Percentiles rank a stretch among this genome's conserved stretches.
These are phyloP conservation scores for Ettlia oleoabundans DNA, from an alignment of 139 green algal genomes.

Conservation along the genomic window DNA sequence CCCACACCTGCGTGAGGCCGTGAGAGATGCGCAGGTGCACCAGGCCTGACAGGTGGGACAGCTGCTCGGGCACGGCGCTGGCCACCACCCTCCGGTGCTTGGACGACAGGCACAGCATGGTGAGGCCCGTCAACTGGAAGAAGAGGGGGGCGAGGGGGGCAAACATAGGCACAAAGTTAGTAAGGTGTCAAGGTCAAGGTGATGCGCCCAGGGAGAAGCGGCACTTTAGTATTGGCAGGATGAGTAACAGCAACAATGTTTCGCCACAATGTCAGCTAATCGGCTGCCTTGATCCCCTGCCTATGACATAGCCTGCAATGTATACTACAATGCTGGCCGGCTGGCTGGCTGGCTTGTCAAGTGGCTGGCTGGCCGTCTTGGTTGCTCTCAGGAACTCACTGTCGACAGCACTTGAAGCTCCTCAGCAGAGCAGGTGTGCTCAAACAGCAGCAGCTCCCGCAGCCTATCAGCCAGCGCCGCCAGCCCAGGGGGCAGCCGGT, in stretches of 20 bases:
- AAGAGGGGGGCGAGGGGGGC: not conserved
- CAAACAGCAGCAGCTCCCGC: constrained; percentile 6
- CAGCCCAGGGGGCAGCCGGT: constrained; percentile 9
- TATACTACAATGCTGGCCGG: not conserved
- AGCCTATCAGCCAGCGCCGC: not conserved
- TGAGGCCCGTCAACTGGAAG: constrained; percentile 7
- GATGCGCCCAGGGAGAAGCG: too few relatives aligned
- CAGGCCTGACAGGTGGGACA: not conserved
- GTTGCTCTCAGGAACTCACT: too few relatives aligned
- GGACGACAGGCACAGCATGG: not conserved
- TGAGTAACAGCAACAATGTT: too few relatives aligned
- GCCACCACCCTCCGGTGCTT: not conserved
- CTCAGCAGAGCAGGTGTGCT: not conserved
- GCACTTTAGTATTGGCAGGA: too few relatives aligned
- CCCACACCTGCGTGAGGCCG: constrained; percentile 5
- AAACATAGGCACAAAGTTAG: not conserved
- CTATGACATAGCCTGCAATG: too few relatives aligned
- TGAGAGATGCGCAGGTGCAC: constrained; percentile 1
- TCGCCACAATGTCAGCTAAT: too few relatives aligned
- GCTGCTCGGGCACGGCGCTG: not conserved
- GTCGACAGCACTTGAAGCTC: not conserved
- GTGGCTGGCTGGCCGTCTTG: too few relatives aligned
- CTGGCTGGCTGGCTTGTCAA: too few relatives aligned
- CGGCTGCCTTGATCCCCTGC: too few relatives aligned
- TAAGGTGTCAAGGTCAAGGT: not conserved